Conservation (phyloP, 805 yeast genomes). For the Wickerhamomyces ciferrii region DNA sequence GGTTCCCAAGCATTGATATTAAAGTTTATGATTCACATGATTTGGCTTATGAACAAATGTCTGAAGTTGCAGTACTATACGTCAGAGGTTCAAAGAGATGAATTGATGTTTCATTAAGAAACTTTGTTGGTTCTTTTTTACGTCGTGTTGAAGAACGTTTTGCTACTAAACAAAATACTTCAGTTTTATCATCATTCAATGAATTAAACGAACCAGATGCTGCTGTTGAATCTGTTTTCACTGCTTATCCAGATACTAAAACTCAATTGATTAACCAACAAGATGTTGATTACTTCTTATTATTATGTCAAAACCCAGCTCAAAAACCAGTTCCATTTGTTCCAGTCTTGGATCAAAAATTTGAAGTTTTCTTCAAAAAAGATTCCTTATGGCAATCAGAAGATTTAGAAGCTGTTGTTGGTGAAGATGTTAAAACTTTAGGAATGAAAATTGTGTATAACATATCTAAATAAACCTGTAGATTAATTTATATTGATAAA, state of each 20-base stretch:
- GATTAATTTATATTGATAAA: too few relatives aligned
- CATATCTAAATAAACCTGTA: too few relatives aligned
- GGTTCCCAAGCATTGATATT: slow-evolving; percentile 76
- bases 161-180: slow-evolving; percentile 47
- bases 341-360: slow-evolving; percentile 90
- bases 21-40: slow-evolving; percentile 89
- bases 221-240: slow-evolving; percentile 54
- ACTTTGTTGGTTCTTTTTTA: slow-evolving; percentile 79
- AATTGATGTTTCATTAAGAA: slow-evolving; percentile 84
- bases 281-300: slow-evolving; percentile 90
- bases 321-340: slow-evolving; percentile 99
- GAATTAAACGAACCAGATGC: slow-evolving; percentile 65
- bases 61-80: slow-evolving; percentile 80
- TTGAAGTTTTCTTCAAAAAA: slow-evolving; percentile 95
- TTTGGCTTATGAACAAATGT: slow-evolving; percentile 93
- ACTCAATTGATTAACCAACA: slow-evolving; percentile 88
- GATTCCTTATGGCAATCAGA: slow-evolving; percentile 99
- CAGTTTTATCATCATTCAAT: slow-evolving; percentile 69
- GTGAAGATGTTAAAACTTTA: slow-evolving; percentile 91
- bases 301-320: slow-evolving; percentile 70
- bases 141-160: slow-evolving; percentile 98
- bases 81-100: slow-evolving; percentile 75
- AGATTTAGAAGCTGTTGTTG: slow-evolving; percentile 93
- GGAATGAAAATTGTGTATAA: too few relatives aligned
- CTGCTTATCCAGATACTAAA: slow-evolving; percentile 67